Evolutionary conservation across 2,329 filamentous ascomycete genomes (phyloP).

Genomic region (Calonectria pauciramosa): DNA sequence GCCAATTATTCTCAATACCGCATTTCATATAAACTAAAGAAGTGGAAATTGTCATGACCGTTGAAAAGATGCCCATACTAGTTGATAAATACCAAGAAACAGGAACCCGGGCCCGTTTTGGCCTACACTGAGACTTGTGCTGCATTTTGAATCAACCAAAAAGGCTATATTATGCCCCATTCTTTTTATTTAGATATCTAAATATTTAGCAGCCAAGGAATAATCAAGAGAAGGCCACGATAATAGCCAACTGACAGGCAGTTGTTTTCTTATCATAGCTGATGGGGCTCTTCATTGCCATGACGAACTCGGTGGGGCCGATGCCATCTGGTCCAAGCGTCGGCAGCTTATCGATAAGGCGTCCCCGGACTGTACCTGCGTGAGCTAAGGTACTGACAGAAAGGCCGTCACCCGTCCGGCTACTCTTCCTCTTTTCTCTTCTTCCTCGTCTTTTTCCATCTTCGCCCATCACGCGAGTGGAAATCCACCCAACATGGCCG

Average conservation of each 20-base stretch:
- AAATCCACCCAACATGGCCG: slow-evolving; percentile 56
- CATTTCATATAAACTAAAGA: neutral
- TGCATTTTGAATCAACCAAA: neutral
- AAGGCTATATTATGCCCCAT: no score
- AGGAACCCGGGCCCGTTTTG: neutral
- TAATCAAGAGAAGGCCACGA: neutral
- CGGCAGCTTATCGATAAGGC: slow-evolving; percentile 38
- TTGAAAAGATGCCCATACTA: neutral
- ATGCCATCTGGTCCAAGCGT: slow-evolving; percentile 16
- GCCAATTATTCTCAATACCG: neutral
- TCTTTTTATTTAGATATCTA: neutral
- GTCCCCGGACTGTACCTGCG: slow-evolving; percentile 22
- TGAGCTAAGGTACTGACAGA: slow-evolving; percentile 26
- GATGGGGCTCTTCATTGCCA: neutral
- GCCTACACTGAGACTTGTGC: neutral
- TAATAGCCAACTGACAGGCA: neutral
- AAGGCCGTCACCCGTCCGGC: slow-evolving; percentile 26
- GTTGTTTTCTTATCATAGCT: neutral
- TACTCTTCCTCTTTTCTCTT: slow-evolving; percentile 22
- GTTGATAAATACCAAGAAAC: neutral
- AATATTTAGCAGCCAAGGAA: neutral
- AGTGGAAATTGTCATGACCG: neutral
- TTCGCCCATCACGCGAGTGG: slow-evolving; percentile 23
- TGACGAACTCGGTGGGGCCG: slow-evolving; percentile 14
- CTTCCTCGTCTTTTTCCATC: slow-evolving; percentile 31